Evolutionary conservation across 257 asterid genomes (phyloP).

Genomic region (Marsdenia floribunda): DNA sequence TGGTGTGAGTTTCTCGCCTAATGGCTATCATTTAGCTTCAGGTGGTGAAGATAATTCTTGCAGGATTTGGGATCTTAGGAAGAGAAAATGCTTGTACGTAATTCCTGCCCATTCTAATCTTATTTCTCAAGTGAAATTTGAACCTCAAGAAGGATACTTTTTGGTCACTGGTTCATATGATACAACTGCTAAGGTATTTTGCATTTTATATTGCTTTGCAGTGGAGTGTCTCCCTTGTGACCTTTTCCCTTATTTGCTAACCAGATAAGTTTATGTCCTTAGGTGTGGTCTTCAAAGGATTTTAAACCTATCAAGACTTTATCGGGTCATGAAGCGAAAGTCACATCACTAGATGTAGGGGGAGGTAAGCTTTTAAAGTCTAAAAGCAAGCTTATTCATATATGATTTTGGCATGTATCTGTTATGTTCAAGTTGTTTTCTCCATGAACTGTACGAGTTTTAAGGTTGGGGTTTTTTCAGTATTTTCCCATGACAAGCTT

Average conservation of each 20-base stretch:
- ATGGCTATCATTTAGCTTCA: constrained; percentile 90
- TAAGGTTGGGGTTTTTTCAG: background rate
- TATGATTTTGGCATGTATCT: background rate
- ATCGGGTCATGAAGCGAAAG: constrained; percentile 84
- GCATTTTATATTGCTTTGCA: background rate
- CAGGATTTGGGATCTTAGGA: constrained; percentile 90
- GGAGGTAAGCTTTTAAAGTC: constrained; percentile 47
- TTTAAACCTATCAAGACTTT: constrained; percentile 78
- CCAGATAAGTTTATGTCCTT: constrained; percentile 16
- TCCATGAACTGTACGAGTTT: background rate
- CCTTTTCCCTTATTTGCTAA: constrained; percentile 5
- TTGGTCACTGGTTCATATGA: constrained; percentile 88
- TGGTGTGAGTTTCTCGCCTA: constrained; percentile 81
- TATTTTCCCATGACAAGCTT: too few species aligned
- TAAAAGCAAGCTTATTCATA: background rate
- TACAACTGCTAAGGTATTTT: constrained; percentile 74
- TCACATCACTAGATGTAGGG: constrained; percentile 67
- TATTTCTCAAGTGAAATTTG: constrained; percentile 87
- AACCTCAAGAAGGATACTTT: constrained; percentile 90
- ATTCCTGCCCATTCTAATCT: constrained; percentile 96
- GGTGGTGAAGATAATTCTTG: constrained; percentile 98
- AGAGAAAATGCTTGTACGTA: constrained; percentile 60
- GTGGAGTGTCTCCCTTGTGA: background rate
- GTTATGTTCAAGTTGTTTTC: background rate
- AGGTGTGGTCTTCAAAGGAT: constrained; percentile 94